Evolutionary conservation across 2,329 filamentous ascomycete genomes (phyloP), one percentile per base, ranked within the genome.

Genomic region (Dothideomycetidae sp.): DNA sequence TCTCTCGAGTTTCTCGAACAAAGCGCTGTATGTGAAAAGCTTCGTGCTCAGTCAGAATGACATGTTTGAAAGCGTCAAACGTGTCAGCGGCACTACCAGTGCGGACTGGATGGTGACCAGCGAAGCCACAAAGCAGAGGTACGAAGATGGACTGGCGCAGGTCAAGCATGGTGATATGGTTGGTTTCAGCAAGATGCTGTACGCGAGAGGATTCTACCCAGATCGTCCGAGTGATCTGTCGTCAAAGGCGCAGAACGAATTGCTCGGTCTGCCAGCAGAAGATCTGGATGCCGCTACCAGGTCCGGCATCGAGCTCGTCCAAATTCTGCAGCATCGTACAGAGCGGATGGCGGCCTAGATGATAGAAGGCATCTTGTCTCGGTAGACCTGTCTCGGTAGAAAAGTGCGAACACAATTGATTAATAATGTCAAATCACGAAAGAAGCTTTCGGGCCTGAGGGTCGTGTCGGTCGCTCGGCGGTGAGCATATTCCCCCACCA

Each of bases 111-210:
- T 39, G 2, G 49, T 60, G 4, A 41, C 14, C 0, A 48, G 49
- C 38, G 23, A 30, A 3, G 28, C 35, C 17, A 29, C 31, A 5
- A 18, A 52, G 39, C n/a, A n/a, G n/a, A n/a, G n/a, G n/a, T n/a
- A n/a, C n/a, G n/a, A n/a, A n/a, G 58, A 67, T 1, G 73, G 64
- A 0, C 44, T 61, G 41, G 60, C 61, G 37, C 47, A 53, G 21
- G 31, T 77, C 2, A 51, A 64, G 40, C 34, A 44, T 5, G 66
- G 62, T 19, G 62, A 64, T 14, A 47, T 37, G 35, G 48, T 44
- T 7, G 74, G 64, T 0, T 73, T 66, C 43, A 51, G 46, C 1
- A 62, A 63, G 48, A 33, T 64, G 39, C 59, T 81, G 47, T 79
- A 78, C 47, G 51, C 68, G 0, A 54, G 70, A 4, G 53, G 59